Conservation (phyloP, 1,139 yeast genomes). For the Suhomyces terraborum region DNA sequence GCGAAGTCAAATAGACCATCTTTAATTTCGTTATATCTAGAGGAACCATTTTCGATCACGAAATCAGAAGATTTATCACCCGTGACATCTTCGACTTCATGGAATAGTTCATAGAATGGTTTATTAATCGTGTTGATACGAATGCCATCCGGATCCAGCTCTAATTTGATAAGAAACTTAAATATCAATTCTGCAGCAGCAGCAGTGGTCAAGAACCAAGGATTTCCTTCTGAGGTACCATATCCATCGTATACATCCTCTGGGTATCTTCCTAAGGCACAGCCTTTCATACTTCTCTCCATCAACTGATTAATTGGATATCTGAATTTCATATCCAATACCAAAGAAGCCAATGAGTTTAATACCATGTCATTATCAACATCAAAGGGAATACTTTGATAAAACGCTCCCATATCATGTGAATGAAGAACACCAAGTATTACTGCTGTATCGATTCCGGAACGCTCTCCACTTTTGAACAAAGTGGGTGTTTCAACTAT, state of each 20-base stretch:
- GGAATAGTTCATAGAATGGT: conserved; percentile 35
- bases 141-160: conserved; percentile 26
- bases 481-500: conserved; percentile 69
- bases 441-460: conserved; percentile 81
- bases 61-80: conserved; percentile 5
- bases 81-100: conserved; percentile 20
- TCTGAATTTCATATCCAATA: conserved; percentile 66
- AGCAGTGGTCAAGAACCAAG: conserved; percentile 91
- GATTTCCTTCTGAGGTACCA: conserved; percentile 77
- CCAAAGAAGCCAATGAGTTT: conserved; percentile 59
- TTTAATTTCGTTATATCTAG: conserved; percentile 48
- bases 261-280: conserved; percentile 89
- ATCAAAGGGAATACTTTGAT: conserved; percentile 56
- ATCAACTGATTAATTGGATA: conserved; percentile 71
- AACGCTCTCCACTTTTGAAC: conserved; percentile 43
- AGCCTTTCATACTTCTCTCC: conserved; percentile 51
- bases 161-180: conserved; percentile 34
- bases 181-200: conserved; percentile 68
- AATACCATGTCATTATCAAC: conserved; percentile 55
- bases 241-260: conserved; percentile 89
- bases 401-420: conserved; percentile 50
- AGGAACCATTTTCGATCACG: conserved; percentile 39
- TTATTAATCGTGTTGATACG: conserved; percentile 28
- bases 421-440: conserved; percentile 68
- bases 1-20: conserved; percentile 56